Evolutionary conservation across 768 basidiomycete genomes (phyloP).

Genomic region (Serendipita vermifera): DNA sequence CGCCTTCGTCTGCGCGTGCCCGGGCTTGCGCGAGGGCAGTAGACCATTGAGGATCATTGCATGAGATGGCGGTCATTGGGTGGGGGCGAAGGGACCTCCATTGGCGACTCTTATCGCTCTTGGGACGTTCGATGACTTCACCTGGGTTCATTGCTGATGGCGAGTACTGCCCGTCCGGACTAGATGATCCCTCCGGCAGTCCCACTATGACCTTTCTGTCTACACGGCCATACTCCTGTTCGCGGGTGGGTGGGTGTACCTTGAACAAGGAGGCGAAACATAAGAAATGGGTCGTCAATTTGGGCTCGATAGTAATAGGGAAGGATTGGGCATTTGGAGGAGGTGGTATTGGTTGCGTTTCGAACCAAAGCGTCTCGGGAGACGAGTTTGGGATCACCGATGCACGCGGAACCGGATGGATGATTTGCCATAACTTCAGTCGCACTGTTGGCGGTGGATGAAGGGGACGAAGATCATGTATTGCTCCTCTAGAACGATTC

Average conservation of each 20-base stretch:
- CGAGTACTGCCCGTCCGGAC: not conserved
- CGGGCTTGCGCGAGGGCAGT: not conserved
- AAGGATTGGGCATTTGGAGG: not conserved
- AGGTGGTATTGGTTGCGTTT: not conserved
- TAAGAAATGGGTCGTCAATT: not conserved
- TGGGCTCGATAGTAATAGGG: not conserved
- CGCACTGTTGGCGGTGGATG: constrained; percentile 5
- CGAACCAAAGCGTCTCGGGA: not conserved
- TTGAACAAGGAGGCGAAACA: not conserved
- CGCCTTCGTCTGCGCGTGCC: not conserved
- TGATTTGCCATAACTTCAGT: not conserved
- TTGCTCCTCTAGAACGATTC: not conserved
- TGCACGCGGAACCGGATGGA: not conserved
- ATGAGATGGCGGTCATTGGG: constrained; percentile 2
- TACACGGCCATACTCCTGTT: constrained; percentile 1
- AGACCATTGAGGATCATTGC: not conserved
- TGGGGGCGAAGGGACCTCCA: not conserved
- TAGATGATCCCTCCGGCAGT: not conserved
- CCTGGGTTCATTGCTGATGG: too few species aligned
- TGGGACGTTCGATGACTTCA: not conserved
- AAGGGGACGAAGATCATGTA: constrained; percentile 3
- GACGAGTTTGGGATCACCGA: not conserved
- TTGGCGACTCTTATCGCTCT: constrained; percentile 4
- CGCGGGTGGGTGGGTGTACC: constrained; percentile 1
- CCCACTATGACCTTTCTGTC: not conserved